phyloP scores from a whole-genome alignment of 2,329 filamentous ascomycete species.

The Fusarium sp. region DNA sequence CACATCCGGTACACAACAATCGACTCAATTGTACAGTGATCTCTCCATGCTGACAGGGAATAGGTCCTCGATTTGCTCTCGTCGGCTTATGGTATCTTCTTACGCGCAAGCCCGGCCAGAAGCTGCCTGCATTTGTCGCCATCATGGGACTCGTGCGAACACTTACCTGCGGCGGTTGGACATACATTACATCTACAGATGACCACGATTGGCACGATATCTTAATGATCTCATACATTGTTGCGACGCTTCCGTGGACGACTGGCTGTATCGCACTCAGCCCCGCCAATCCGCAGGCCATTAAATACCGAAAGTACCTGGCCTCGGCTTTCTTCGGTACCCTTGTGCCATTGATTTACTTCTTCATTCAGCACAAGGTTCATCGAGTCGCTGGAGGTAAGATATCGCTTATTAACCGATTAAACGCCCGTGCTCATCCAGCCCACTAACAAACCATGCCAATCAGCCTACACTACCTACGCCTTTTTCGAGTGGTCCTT shows the following conservation, averaged over 20 bases:
- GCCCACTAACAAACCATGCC: conserved; percentile 27
- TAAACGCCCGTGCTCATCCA: background rate
- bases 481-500: conserved; percentile 98
- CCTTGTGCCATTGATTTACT: conserved; percentile 90
- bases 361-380: conserved; percentile 98
- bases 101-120: conserved; percentile 78
- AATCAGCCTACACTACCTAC: conserved; percentile 91
- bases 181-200: conserved; percentile 97
- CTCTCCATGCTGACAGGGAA: conserved; percentile 27
- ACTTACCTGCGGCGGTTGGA: conserved; percentile 96
- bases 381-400: conserved; percentile 92
- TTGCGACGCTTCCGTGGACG: conserved; percentile 96
- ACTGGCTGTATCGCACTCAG: conserved; percentile 88
- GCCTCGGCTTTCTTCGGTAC: conserved; percentile 89
- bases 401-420: conserved; percentile 44
- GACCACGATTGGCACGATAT: conserved; percentile 99
- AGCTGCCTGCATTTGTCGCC: conserved; percentile 83
- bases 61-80: conserved; percentile 89
- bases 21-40: background rate
- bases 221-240: conserved; percentile 98
- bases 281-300: conserved; percentile 81
- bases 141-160: conserved; percentile 86
- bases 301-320: conserved; percentile 90
- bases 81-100: conserved; percentile 93
- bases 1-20: conserved; percentile 75